Base-by-base conservation (phyloP, 305 asterid species). In the Salvia sclarea region DNA sequence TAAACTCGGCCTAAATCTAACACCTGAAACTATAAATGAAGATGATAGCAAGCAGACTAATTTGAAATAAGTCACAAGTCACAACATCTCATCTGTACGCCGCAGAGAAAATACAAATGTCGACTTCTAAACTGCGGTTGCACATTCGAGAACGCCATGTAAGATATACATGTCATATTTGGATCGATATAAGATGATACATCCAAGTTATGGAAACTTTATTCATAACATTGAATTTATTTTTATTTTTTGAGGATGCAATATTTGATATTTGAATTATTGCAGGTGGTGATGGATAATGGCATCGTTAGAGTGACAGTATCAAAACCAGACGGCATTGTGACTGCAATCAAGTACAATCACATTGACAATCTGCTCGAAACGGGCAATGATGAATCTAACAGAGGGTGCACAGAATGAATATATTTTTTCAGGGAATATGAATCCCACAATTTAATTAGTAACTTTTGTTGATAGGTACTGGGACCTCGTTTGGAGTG, bases 401-500 rank as follows among this genome's bases (percentile, higher is more conserved):
- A 81, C 67, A 75, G 88, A 81, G 86, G 86, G 88, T 83, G 10
- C 4, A 4, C 31, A 25, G 31, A 25, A 25, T n/a, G n/a, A 25
- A 25, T 25, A 2, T 1, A 25, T 25, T 1, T 25, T 25, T 25
- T 25, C 31, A 25, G 31, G 31, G 31, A 25, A 25, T 25, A 25
- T 25, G 31, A 25, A 25, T 33, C 1, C 40, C n/a, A n/a, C n/a
- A n/a, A n/a, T n/a, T n/a, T n/a, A n/a, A n/a, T n/a, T n/a, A n/a
- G n/a, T n/a, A n/a, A 4, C 30, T 4, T 25, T 2, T 25, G 30
- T 25, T 25, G 3, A 25, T 13, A 16, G 90, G 67, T 85, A 82
- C 20, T 85, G 88, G 88, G 86, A 85, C 74, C 79, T 85, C 25
- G 83, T 78, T 64, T 85, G 90, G 90, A 80, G 86, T 58, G 66